Base-by-base conservation (phyloP, 2,329 filamentous ascomycete species). In the Camptophora hylomeconis region DNA sequence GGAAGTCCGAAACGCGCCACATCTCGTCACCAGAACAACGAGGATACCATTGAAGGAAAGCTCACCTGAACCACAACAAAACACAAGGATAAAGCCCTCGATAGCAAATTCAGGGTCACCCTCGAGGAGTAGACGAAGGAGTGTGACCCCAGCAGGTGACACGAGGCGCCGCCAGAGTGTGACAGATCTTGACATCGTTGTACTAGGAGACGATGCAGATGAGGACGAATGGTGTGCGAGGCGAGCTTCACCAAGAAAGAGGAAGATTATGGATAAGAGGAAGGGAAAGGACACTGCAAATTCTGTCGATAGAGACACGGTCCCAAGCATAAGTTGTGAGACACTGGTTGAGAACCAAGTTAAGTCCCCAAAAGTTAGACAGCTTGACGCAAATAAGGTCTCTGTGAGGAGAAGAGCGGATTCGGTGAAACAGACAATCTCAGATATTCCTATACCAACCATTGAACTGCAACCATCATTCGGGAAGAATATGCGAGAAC, bases 1-100 rank as follows among this genome's bases (percentile, higher is more conserved):
- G 17, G 51, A 48, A 19, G 40, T 48, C 20, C 46, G 51, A 25
- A 37, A 46, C 23, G 32, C 12, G 47, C 32, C 27, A 24, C 37
- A 35, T 28, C 35, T 28, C 10, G 19, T 26, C 12, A 29, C 19
- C 50, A 50, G 42, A 17, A 59, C 56, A 7, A 54, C 47, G 7
- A 60, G 52, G 36, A 39, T 62, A 11, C 58, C 59, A 1, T 41
- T 61, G 32, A 60, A 57, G 30, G 52, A 30, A 13, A 31, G 23
- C 13, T 26, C 29, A 3, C 23, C 24, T 5, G n/a, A n/a, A n/a
- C n/a, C n/a, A n/a, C n/a, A n/a, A n/a, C n/a, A n/a, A n/a, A n/a
- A n/a, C n/a, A n/a, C n/a, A n/a, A n/a, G n/a, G n/a, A 26, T 18
- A 10, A 31, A 26, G 24, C 16, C n/a, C 7, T 12, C 14, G 10